Evolutionary conservation across 2,329 filamentous ascomycete genomes (phyloP).

Genomic region (Ceratocystiopsis sp.): DNA sequence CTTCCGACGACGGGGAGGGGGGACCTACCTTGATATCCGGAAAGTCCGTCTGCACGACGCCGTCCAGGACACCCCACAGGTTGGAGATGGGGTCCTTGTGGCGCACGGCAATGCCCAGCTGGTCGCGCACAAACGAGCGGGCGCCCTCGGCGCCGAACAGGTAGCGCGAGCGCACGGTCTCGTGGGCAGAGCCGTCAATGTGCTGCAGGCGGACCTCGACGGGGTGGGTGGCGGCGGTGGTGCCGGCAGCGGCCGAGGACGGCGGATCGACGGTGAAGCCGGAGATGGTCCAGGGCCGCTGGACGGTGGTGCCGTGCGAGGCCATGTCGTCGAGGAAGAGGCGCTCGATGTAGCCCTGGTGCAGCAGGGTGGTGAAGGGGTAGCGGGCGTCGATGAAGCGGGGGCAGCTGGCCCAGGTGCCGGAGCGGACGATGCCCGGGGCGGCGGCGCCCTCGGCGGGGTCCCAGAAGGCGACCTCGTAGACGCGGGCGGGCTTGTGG

Average conservation of each 20-base stretch:
- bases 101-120: conserved; percentile 53
- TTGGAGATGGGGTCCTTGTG: conserved; percentile 53
- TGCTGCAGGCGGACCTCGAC: conserved; percentile 65
- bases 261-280: conserved; percentile 40
- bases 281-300: conserved; percentile 48
- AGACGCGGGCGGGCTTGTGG: conserved; percentile 73
- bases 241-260: conserved; percentile 6
- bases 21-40: conserved; percentile 52
- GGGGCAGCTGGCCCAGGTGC: conserved; percentile 76
- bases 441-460: conserved; percentile 30
- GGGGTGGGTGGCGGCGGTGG: conserved; percentile 47
- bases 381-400: conserved; percentile 61
- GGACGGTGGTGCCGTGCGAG: conserved; percentile 41
- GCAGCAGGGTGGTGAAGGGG: conserved; percentile 52
- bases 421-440: conserved; percentile 43
- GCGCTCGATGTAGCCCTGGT: conserved; percentile 55
- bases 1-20: too few relatives aligned
- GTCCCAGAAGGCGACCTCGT: conserved; percentile 60
- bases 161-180: conserved; percentile 53
- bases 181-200: conserved; percentile 50
- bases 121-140: conserved; percentile 45
- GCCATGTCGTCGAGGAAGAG: conserved; percentile 50
- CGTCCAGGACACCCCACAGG: conserved; percentile 64
- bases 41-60: conserved; percentile 55
- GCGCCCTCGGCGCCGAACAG: conserved; percentile 57